Conservation (phyloP, 2,329 filamentous ascomycete genomes). For the Acrodontium crateriforme region DNA sequence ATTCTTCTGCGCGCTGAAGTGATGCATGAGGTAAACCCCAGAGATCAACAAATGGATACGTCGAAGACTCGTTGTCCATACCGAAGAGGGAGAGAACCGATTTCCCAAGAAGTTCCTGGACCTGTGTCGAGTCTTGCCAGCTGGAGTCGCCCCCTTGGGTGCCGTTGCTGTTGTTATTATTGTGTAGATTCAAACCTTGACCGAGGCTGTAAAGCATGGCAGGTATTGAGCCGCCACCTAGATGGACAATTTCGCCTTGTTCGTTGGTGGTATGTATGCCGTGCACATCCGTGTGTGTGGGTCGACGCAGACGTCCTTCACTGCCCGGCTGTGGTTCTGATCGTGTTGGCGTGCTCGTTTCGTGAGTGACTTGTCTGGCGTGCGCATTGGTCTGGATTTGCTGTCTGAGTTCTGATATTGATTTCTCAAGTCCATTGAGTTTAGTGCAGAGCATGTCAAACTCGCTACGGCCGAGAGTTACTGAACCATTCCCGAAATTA, state of each 20-base stretch:
- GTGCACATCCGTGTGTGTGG: conserved; percentile 33
- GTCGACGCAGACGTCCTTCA: conserved; percentile 1
- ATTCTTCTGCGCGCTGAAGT: conserved; percentile 41
- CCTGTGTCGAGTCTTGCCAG: conserved; percentile 31
- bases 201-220: conserved; percentile 43
- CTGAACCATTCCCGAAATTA: conserved; percentile 8
- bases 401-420: conserved; percentile 28
- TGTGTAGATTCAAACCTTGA: no score
- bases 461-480: conserved; percentile 25
- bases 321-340: not conserved
- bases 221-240: conserved; percentile 48
- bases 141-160: conserved; percentile 22
- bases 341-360: not conserved
- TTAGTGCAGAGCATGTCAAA: conserved; percentile 36
- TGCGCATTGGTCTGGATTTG: conserved; percentile 16
- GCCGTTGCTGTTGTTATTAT: no score
- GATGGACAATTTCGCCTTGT: conserved; percentile 46
- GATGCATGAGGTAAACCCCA: conserved; percentile 48
- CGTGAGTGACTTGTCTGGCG: conserved; percentile 5
- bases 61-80: conserved; percentile 49
- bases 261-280: conserved; percentile 49
- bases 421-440: conserved; percentile 34
- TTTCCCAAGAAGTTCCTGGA: conserved; percentile 45
- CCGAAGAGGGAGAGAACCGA: conserved; percentile 49
- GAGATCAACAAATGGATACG: conserved; percentile 51